Base-by-base conservation (phyloP, 2,329 filamentous ascomycete species). In the Rutstroemia sp. region DNA sequence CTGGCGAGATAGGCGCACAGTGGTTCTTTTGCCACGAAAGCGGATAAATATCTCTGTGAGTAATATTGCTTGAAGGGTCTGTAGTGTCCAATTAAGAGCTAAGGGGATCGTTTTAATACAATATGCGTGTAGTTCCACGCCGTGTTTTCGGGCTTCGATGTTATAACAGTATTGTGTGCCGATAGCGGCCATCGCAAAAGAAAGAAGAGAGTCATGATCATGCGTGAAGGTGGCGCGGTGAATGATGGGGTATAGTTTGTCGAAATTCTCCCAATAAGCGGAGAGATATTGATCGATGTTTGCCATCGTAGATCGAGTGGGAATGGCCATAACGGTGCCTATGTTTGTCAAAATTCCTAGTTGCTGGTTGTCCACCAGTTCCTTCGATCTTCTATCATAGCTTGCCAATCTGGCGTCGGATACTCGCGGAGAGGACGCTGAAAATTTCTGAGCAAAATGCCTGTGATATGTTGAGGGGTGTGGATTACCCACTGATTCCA, bases 401-500 rank as follows among this genome's bases (percentile, higher is more conserved):
- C 56, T 48, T 61, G 58, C 65, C 61, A 65, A 57, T 65, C 63
- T 53, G 58, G 65, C n/a, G 57, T 57, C 56, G 60, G 62, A 60
- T 60, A 64, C 54, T 63, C 61, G 58, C 58, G 63, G 54, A 54
- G 65, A 55, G 57, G 63, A 63, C 42, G 64, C 66, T 67, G 65
- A 17, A 55, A 63, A 62, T 60, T 58, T 57, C 65, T 67, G 66
- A 67, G 66, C 61, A 57, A 67, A 54, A 56, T 65, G 58, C 55
- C 64, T 67, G 57, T 48, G 61, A 64, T 62, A 62, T 51, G 65
- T 64, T 62, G 67, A 61, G 52, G 63, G 62, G 63, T 64, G 56
- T 64, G 66, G 65, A 66, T 64, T 64, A 68, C 65, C 67, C 65
- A 68, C 67, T 66, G 65, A 63, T 65, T 68, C 66, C 65, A 68